Conservation (phyloP, 2,329 filamentous ascomycete species). For the Exophiala spinifera region DNA sequence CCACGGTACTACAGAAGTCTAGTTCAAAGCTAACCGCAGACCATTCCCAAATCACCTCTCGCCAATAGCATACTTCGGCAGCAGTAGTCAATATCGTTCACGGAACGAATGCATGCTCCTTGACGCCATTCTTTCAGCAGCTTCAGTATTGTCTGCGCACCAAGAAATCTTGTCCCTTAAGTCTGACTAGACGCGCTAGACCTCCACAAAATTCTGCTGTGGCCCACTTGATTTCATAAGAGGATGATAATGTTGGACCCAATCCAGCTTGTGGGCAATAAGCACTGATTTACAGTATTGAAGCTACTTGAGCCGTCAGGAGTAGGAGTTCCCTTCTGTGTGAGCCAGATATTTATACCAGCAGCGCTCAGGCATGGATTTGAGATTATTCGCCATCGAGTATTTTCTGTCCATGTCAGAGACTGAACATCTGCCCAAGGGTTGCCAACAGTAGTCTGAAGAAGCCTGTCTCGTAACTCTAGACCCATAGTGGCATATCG, state of each 20-base stretch:
- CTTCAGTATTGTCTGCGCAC: conserved; percentile 42
- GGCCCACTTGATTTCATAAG: conserved; percentile 45
- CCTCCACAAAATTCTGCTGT: conserved; percentile 50
- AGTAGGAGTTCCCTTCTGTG: conserved; percentile 54
- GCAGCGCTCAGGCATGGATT: conserved; percentile 54
- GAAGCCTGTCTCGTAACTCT: conserved; percentile 39
- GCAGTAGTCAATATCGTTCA: conserved; percentile 54
- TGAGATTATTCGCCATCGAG: conserved; percentile 40
- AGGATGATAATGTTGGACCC: conserved; percentile 49
- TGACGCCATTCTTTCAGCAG: conserved; percentile 50
- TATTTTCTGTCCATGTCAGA: conserved; percentile 43
- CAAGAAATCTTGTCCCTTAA: conserved; percentile 45
- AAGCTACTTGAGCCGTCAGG: conserved; percentile 53
- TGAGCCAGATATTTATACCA: conserved; percentile 54
- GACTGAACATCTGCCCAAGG: conserved; percentile 48
- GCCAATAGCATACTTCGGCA: conserved; percentile 57
- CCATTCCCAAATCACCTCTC: conserved; percentile 44
- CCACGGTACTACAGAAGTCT: conserved; percentile 33
- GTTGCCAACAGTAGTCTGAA: conserved; percentile 39
- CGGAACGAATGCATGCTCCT: conserved; percentile 50
- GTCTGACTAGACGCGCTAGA: conserved; percentile 56
- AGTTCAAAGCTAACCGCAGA: conserved; percentile 43
- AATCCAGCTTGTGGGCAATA: conserved; percentile 48
- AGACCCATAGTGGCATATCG: conserved; percentile 44
- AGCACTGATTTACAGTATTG: conserved; percentile 52